Evolutionary conservation across 2,329 filamentous ascomycete species (phyloP), one percentile per base, ranked within the genome.

Genomic region (Pestalotiopsis fici): DNA sequence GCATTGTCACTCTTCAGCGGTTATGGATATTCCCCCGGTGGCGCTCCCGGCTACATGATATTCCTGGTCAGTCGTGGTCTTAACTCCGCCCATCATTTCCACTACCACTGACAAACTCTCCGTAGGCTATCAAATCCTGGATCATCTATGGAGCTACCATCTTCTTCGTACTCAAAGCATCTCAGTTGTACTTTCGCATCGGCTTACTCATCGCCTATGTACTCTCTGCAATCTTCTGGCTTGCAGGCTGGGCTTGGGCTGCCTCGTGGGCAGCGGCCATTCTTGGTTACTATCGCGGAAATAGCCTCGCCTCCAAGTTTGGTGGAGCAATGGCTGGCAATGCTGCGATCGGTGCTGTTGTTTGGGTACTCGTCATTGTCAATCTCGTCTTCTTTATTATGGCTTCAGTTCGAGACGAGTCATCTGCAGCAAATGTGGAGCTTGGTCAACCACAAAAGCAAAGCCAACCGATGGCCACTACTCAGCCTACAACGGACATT

Each of bases 151-250:
- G 82, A 62, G 71, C 71, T 63, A 75, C 78, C 65, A 71, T 78
- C n/a, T 77, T 72, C 15, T 59, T 82, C 57, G 80, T 83, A 73
- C 72, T 76, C 64, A 78, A 72, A 60, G 75, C 76, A 4, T 78
- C 78, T 0, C 75, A 75, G 7, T 69, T 78, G 68, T 85, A 83
- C 71, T 78, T 75, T 72, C 79, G 81, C 66, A 70, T 83, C 67
- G 74, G 69, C 65, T 76, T 81, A 64, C 66, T 83, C 55, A 68
- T 79, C 39, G 74, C 72, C 47, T 81, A 83, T 50, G 67, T 76
- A 59, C 71, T 84, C 57, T 72, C 69, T 65, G 68, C 77, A 67
- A 77, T 85, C 71, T 82, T 86, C 70, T 85, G 83, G 82, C 76
- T 85, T 9, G 71, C 76, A 0, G 79, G 73, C 6, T 83, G 81